These are phyloP conservation scores for Colletotrichum sp. DNA, from an alignment of 2,329 filamentous ascomycete genomes.

Conservation along the genomic window DNA sequence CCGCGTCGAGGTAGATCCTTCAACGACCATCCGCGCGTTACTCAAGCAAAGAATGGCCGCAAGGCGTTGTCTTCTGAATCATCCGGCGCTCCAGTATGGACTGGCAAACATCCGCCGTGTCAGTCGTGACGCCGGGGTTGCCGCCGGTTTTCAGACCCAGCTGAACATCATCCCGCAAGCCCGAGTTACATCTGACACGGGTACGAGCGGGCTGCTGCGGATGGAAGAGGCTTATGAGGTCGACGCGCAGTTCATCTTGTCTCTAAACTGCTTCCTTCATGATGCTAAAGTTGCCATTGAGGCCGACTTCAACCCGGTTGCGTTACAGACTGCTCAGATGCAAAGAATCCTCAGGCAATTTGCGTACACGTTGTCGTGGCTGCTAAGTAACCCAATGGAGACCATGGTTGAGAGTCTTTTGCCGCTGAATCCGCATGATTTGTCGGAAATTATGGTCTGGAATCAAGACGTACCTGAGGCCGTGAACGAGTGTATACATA, in stretches of 20 bases:
- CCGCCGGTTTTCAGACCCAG: neutral
- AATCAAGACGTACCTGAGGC: neutral
- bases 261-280: neutral
- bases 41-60: neutral
- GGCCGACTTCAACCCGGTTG: neutral
- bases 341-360: neutral
- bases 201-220: neutral
- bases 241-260: neutral
- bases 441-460: neutral
- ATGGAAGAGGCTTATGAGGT: neutral
- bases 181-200: neutral
- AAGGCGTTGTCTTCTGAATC: neutral
- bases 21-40: neutral
- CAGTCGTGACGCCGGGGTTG: neutral
- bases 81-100: neutral
- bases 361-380: neutral
- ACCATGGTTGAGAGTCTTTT: neutral
- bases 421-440: neutral
- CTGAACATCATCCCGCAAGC: neutral
- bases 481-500: neutral
- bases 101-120: neutral
- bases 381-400: neutral
- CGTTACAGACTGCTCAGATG: neutral
- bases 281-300: neutral
- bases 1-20: neutral